Evolutionary conservation across 2,329 filamentous ascomycete species (phyloP), one percentile per base, ranked within the genome.

Genomic region (Coniochaeta sp.): DNA sequence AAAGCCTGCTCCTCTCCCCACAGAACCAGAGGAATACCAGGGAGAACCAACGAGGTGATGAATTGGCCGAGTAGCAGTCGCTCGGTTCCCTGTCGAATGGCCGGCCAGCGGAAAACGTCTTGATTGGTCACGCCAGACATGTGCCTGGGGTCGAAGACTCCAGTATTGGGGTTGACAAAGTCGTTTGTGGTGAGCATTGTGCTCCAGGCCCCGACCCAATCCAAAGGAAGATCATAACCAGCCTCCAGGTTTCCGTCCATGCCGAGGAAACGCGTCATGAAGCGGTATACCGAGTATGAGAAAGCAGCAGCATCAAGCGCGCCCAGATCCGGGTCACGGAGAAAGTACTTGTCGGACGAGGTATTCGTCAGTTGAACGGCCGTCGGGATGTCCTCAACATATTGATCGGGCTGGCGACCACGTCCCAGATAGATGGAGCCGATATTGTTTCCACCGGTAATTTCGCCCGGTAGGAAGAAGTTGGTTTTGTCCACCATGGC

Each of bases 1-100:
- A 81, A 82, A 0, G 76, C 78, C 64, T 86, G 83, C 60, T 86
- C 83, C 60, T 86, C 83, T 16, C 83, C 82, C 78, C 80, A 86
- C 14, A 82, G 79, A 27, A 84, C 51, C 4, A 63, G 58, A 3
- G 61, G 61, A 4, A 63, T 62, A 5, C 61, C 61, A 1, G 61
- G 61, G 38, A 62, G 52, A 46, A 81, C 68, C 49, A 85, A 61
- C 0, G 79, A 81, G 1, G 78, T 79, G 42, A 85, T 72, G 58
- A 81, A 84, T 14, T 78, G 68, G 5, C 73, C 82, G 4, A 85
- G 64, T 6, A 84, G 66, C 61, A 81, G 76, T 42, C 78, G 72
- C 58, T 83, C 71, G 0, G 77, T 77, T 4, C 82, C 82, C 52
- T 80, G 73, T 32, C 70, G 67, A 22, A 85, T 68, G 9, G 78